These are phyloP conservation scores for Pyrenophora graminea DNA, from an alignment of 2,329 filamentous ascomycete species.

Conservation along the genomic window DNA sequence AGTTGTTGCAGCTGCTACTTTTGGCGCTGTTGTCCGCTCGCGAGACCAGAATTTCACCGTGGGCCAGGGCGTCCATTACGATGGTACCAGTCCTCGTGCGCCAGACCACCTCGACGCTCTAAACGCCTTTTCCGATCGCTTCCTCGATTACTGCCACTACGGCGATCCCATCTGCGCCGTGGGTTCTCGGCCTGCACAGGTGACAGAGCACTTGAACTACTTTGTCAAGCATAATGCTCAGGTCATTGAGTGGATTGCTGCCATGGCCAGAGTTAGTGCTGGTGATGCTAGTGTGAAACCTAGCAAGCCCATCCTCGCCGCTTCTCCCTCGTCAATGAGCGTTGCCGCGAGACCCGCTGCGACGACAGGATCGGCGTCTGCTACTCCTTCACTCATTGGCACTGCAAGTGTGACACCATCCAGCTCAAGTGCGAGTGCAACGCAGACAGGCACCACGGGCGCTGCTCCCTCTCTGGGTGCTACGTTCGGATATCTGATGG, in stretches of 20 bases:
- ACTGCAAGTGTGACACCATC: slow-evolving; percentile 12
- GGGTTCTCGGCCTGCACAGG: slow-evolving; percentile 57
- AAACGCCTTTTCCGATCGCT: slow-evolving; percentile 41
- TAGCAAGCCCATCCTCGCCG: slow-evolving; percentile 8
- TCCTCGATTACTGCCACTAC: slow-evolving; percentile 67
- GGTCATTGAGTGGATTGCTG: slow-evolving; percentile 23
- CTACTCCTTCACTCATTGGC: neutral
- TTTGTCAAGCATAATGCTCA: slow-evolving; percentile 44
- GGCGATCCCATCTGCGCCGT: slow-evolving; percentile 66
- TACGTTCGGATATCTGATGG: slow-evolving; percentile 4
- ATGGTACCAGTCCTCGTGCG: slow-evolving; percentile 28
- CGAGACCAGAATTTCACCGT: slow-evolving; percentile 31
- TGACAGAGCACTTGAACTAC: slow-evolving; percentile 63
- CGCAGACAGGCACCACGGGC: slow-evolving; percentile 12
- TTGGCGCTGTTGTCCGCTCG: slow-evolving; percentile 32
- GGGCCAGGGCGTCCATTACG: slow-evolving; percentile 25
- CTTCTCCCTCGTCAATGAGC: slow-evolving; percentile 3
- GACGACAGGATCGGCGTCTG: neutral
- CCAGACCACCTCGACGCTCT: slow-evolving; percentile 22
- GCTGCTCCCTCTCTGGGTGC: slow-evolving; percentile 4
- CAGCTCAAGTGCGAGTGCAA: slow-evolving; percentile 7
- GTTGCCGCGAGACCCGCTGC: slow-evolving; percentile 8
- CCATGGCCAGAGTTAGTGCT: slow-evolving; percentile 19
- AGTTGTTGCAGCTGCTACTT: slow-evolving; percentile 34
- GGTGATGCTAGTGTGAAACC: slow-evolving; percentile 18